A percentile compares a stretch with the other conserved stretches of the same genome.
phyloP scores from a whole-genome alignment of 495 filamentous ascomycete species.

The Pyrenopolyporus hunteri region DNA sequence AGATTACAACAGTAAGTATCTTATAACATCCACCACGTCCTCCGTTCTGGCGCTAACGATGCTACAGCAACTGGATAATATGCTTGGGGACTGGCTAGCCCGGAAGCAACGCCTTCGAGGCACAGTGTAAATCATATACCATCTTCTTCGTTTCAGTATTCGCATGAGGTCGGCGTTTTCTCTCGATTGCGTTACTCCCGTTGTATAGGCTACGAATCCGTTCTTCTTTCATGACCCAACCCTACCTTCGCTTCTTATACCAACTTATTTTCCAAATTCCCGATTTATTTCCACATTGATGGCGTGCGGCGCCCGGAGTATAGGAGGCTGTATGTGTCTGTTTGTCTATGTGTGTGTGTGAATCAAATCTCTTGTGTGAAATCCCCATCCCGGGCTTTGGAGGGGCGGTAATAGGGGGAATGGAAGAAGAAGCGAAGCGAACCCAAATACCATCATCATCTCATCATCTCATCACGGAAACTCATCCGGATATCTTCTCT shows the following conservation, averaged over 20 bases:
- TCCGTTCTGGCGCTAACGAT: conserved; percentile 24
- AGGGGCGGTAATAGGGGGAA: not conserved
- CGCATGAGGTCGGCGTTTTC: conserved; percentile 32
- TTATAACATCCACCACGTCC: not conserved
- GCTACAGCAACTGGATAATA: conserved; percentile 73
- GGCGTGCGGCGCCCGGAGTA: conserved; percentile 29
- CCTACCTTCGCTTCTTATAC: conserved; percentile 10
- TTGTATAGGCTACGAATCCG: conserved; percentile 37
- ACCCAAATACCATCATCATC: conserved; percentile 1
- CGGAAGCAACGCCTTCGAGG: conserved; percentile 63
- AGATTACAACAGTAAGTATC: conserved; percentile 73
- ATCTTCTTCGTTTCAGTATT: conserved; percentile 13
- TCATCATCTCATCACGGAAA: conserved; percentile 2
- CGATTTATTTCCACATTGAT: conserved; percentile 2
- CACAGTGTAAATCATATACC: conserved; percentile 39
- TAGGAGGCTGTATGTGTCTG: too few species aligned
- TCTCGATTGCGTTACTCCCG: conserved; percentile 17
- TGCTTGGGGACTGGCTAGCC: conserved; percentile 82
- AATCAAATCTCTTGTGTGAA: not conserved
- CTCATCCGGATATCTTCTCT: not conserved
- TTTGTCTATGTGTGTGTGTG: not conserved
- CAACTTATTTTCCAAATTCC: not conserved
- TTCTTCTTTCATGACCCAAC: conserved; percentile 14
- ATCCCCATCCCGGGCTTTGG: conserved; percentile 2
- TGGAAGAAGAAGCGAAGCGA: not conserved